These are phyloP conservation scores for rapeseed (Brassica napus) DNA, from an alignment of 345 rosid genomes.

Conservation along the genomic window DNA sequence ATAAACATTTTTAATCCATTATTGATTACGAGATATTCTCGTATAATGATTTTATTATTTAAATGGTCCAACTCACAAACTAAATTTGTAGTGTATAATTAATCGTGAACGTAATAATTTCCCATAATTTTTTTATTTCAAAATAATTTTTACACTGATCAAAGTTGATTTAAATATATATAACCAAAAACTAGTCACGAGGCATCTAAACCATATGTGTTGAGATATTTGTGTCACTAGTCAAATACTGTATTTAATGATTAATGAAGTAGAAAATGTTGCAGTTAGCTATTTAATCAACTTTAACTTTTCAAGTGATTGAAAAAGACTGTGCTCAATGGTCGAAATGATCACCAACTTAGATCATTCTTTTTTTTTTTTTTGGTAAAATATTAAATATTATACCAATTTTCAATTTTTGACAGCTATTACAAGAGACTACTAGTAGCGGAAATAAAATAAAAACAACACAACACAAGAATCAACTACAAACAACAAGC, in stretches of 20 bases:
- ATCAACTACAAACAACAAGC: too few relatives aligned
- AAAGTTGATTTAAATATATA: background rate
- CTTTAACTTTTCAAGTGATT: slow-evolving; percentile 1
- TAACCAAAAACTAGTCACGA: background rate
- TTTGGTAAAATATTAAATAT: too few relatives aligned
- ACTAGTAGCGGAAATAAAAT: too few relatives aligned
- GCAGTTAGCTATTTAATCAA: background rate
- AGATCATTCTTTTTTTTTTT: too few relatives aligned
- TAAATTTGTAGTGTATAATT: slow-evolving; percentile 9
- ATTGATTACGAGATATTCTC: slow-evolving; percentile 29
- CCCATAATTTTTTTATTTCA: background rate
- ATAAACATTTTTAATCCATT: background rate
- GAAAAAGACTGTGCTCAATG: background rate
- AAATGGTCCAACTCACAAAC: slow-evolving; percentile 28
- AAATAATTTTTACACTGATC: too few relatives aligned
- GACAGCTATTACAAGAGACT: too few relatives aligned
- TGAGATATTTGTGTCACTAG: background rate
- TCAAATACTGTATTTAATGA: background rate
- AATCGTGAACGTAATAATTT: background rate
- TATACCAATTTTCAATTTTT: too few relatives aligned
- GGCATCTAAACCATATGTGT: slow-evolving; percentile 12
- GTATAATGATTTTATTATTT: background rate
- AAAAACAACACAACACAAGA: too few relatives aligned
- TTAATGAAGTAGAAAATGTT: background rate
- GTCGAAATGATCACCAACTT: slow-evolving; percentile 3